Base-by-base conservation (phyloP, 116 monocot genomes). In the Zostera marina region DNA sequence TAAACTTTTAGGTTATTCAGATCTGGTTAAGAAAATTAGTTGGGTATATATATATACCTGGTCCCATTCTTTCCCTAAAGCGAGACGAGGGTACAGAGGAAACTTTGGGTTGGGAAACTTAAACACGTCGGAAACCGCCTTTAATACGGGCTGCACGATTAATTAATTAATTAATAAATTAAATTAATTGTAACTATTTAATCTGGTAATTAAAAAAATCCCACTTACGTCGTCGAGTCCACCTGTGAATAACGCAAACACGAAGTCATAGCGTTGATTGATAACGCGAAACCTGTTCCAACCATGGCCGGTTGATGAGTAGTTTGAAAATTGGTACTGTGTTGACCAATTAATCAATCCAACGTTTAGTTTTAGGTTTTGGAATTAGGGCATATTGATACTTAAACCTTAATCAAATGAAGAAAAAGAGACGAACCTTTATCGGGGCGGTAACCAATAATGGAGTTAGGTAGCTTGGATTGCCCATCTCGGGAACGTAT, bases 201-300 rank as follows among this genome's bases (percentile, higher is more conserved):
- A n/a, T n/a, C n/a, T n/a, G n/a, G n/a, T n/a, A n/a, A n/a, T n/a
- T n/a, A n/a, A n/a, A n/a, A n/a, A n/a, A n/a, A n/a, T n/a, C n/a
- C n/a, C n/a, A n/a, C n/a, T 42, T 21, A 60, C 59, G 1, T 4
- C 15, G 0, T 9, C 2, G 9, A 70, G 45, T 22, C 70, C 63
- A 22, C 70, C 70, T 7, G 63, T 17, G n/a, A 70, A 70, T 23
- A 70, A 14, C 6, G 38, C 63, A n/a, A 70, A 70, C 8, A 45
- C 22, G 56, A 58, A 70, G 57, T 70, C 63, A 2, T 54, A 54
- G 0, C 63, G 55, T 13, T 70, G 70, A 26, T 70, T 70, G 56
- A 70, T 70, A 26, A 70, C 41, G 3, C 55, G 53, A 16, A 69
- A 60, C 40, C 58, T 15, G 12, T 51, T 14, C 8, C 11, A 60